Evolutionary conservation across 306 rosid genomes (phyloP), one percentile per base, ranked within the genome.

Genomic region (Psophocarpus tetragonolobus): DNA sequence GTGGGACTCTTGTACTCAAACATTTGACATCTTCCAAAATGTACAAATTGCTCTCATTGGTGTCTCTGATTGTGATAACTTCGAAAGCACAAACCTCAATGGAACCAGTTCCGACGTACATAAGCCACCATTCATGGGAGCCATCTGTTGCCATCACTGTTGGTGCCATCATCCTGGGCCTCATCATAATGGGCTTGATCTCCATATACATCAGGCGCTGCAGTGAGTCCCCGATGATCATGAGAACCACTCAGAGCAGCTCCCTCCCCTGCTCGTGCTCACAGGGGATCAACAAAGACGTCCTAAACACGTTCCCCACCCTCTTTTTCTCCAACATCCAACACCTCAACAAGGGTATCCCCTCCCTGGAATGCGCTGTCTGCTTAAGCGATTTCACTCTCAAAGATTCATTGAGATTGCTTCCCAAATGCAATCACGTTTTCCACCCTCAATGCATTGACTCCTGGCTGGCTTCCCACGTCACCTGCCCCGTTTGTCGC

Each of bases 401-500:
- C 64, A 18, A 10, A 38, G 96, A 93, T 4, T 85, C 96, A 3
- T 90, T 93, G 8, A 87, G 92, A 13, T 78, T 93, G 73, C 64
- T 93, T 11, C 96, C 97, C 1, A 85, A 82, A 63, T 93, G 97
- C 67, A 73, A 80, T 69, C 97, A 93, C 65, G 93, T 89, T 6
- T 93, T 91, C 65, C 97, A 93, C 33, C 85, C 94, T 12, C 68
- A 58, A 12, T 93, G 97, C 65, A 89, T 93, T 82, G 88, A 93
- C 38, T 83, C 90, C 6, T 93, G 97, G 97, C 15, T 93, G 3
- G 80, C 83, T 24, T 86, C 88, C 5, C 91, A 85, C 57, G 80
- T 79, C 1, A 93, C 97, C 3, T 93, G 97, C 75, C 96, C 97
- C 0, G 91, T 91, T 58, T 93, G 96, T 65, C 88, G 96, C 1